These are phyloP conservation scores for Populus davidiana DNA, from an alignment of 345 rosid species.

Conservation along the genomic window DNA sequence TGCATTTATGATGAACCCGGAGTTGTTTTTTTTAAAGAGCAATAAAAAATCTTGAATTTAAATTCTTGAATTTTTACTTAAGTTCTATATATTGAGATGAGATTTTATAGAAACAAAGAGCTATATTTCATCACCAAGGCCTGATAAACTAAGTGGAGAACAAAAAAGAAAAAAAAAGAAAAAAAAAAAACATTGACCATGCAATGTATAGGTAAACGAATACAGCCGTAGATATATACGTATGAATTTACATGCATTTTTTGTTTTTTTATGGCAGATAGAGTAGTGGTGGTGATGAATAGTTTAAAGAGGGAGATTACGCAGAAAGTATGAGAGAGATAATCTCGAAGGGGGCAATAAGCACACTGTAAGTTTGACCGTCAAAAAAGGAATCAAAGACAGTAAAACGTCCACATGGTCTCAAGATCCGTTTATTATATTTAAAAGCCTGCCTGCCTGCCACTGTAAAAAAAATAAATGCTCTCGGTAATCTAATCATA, in stretches of 20 bases:
- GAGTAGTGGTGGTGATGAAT: background rate
- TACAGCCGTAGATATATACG: background rate
- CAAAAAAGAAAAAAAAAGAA: too few species aligned
- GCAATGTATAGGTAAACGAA: background rate
- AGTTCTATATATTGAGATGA: too few species aligned
- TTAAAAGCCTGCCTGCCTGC: constrained; percentile 28
- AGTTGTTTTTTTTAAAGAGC: too few species aligned
- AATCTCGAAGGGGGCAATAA: constrained; percentile 38
- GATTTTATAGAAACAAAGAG: background rate
- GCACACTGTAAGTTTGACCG: constrained; percentile 43
- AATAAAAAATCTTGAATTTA: too few species aligned
- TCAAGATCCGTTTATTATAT: constrained; percentile 14
- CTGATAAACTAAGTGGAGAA: too few species aligned
- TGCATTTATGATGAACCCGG: too few species aligned
- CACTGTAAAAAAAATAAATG: constrained; percentile 36
- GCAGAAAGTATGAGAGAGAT: constrained; percentile 16
- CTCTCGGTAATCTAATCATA: constrained; percentile 44
- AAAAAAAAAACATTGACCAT: background rate
- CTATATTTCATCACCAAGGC: background rate
- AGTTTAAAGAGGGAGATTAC: constrained; percentile 6
- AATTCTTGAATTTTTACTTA: background rate
- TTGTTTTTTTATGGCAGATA: background rate
- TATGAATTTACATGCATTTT: background rate
- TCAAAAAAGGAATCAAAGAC: constrained; percentile 47
- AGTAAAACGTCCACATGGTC: constrained; percentile 45